Evolutionary conservation across 2,329 filamentous ascomycete species (phyloP).

Genomic region (Aspergillus transmontanensis): DNA sequence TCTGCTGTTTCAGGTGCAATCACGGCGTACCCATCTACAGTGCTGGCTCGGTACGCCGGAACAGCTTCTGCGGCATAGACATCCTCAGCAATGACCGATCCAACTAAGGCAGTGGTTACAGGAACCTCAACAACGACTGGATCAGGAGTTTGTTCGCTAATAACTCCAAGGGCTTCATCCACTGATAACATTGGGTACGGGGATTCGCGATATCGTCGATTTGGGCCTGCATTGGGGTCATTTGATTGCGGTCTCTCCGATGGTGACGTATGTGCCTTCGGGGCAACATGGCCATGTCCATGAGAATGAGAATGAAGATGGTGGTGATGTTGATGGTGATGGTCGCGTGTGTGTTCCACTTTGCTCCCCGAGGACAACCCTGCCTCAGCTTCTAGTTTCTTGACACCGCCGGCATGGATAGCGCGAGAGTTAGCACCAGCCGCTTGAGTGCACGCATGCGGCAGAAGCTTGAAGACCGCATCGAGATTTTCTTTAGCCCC

Average conservation of each 20-base stretch:
- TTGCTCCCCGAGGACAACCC: constrained; percentile 53
- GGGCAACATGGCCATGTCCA: constrained; percentile 63
- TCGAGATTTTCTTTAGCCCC: constrained; percentile 92
- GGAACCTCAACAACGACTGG: constrained; percentile 60
- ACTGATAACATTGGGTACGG: constrained; percentile 93
- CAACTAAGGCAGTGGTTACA: constrained; percentile 69
- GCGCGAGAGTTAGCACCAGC: constrained; percentile 78
- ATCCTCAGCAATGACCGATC: constrained; percentile 79
- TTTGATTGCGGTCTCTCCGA: constrained; percentile 61
- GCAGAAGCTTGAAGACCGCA: constrained; percentile 83
- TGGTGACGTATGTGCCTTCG: constrained; percentile 72
- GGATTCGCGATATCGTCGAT: constrained; percentile 76
- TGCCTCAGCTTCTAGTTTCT: constrained; percentile 82
- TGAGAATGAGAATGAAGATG: constrained; percentile 62
- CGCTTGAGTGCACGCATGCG: constrained; percentile 91
- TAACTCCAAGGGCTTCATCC: constrained; percentile 72
- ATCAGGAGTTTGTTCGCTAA: constrained; percentile 71
- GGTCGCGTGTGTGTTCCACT: constrained; percentile 29
- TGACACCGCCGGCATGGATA: constrained; percentile 77
- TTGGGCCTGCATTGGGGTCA: constrained; percentile 61
- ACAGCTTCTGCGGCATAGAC: constrained; percentile 80
- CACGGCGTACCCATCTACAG: constrained; percentile 94
- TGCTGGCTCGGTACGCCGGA: constrained; percentile 91
- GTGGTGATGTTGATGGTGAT: constrained; percentile 49
- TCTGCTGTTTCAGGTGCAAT: constrained; percentile 56